Conservation (phyloP, 23 red algal genomes). For the Gracilaria domingensis region DNA sequence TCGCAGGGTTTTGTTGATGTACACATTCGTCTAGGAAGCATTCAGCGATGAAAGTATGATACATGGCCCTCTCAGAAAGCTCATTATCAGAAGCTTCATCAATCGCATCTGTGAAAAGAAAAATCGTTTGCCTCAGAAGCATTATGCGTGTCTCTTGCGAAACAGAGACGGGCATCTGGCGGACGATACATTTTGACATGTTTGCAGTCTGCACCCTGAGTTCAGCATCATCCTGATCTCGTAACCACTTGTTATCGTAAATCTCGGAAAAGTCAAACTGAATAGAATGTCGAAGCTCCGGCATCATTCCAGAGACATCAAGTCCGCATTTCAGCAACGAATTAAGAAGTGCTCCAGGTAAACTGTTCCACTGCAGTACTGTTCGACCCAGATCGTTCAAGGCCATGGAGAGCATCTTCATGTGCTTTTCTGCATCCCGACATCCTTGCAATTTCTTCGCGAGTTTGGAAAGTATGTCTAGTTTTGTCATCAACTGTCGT, state of each 20-base stretch:
- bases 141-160: not conserved
- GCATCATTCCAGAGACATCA: not conserved
- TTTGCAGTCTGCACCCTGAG: not conserved
- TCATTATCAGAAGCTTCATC: not conserved
- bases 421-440: not conserved
- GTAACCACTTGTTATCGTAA: not conserved
- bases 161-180: not conserved
- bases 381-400: not conserved
- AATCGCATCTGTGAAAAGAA: not conserved
- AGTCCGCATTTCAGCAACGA: not conserved
- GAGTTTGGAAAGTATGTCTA: not conserved
- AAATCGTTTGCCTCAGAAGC: not conserved
- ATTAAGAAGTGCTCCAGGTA: not conserved
- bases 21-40: slow-evolving; percentile 1
- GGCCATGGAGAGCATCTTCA: not conserved
- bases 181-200: slow-evolving; percentile 16
- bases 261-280: slow-evolving; percentile 9
- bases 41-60: slow-evolving; percentile 27
- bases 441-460: not conserved
- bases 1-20: not conserved
- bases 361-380: not conserved
- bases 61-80: not conserved
- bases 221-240: not conserved
- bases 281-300: not conserved
- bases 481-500: not conserved